Conservation (phyloP, 1,284 basidiomycete species). For the Tilletiopsis washingtonensis region DNA sequence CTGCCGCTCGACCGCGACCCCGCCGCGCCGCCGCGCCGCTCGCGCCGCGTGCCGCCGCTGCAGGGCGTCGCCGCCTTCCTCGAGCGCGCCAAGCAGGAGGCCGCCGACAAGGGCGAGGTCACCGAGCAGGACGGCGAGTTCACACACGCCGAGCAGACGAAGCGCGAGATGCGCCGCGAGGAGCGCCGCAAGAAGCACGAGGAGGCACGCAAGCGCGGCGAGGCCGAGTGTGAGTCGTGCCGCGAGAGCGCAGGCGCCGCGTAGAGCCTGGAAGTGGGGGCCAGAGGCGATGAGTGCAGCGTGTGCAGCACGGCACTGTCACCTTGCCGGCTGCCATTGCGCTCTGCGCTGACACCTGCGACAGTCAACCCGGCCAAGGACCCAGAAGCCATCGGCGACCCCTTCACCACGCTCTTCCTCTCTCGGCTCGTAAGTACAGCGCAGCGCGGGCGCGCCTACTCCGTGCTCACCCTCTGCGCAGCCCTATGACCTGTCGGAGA, state of each 20-base stretch:
- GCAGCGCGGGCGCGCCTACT: neutral
- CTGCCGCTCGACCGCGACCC: constrained; percentile 26
- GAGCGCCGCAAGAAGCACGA: constrained; percentile 10
- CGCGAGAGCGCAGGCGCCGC: too few relatives aligned
- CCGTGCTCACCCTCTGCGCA: constrained; percentile 13
- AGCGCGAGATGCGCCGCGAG: constrained; percentile 30
- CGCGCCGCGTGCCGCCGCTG: constrained; percentile 18
- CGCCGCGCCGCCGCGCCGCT: constrained; percentile 16
- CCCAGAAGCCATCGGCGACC: constrained; percentile 86
- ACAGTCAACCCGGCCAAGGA: constrained; percentile 85
- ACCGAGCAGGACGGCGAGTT: constrained; percentile 14
- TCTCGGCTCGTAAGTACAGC: constrained; percentile 58
- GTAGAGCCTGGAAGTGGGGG: too few relatives aligned
- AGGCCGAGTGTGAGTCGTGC: constrained; percentile 11
- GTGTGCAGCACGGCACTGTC: too few relatives aligned
- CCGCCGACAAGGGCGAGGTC: constrained; percentile 29
- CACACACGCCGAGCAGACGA: constrained; percentile 25
- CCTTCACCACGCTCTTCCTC: constrained; percentile 97
- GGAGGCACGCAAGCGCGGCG: constrained; percentile 9
- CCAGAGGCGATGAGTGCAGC: too few relatives aligned
- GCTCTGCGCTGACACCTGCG: neutral
- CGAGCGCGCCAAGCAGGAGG: constrained; percentile 34
- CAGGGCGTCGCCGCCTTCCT: constrained; percentile 35
- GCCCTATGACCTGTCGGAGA: constrained; percentile 83
- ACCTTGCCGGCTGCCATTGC: too few relatives aligned